Conservation (phyloP, 2,329 filamentous ascomycete genomes). For the Alternaria atra region DNA sequence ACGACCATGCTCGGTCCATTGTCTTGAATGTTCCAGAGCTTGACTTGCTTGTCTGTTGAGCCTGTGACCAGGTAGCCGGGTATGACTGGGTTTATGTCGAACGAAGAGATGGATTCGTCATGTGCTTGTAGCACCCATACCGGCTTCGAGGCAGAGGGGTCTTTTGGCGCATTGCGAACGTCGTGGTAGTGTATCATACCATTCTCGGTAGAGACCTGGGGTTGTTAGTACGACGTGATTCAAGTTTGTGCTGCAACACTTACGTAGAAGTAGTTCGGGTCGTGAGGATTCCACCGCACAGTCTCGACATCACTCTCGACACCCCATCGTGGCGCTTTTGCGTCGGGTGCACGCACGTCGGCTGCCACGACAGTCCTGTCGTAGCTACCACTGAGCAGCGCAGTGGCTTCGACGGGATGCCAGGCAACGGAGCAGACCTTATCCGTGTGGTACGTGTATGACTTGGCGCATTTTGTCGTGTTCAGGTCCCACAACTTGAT, state of each 20-base stretch:
- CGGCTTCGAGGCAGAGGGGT: conserved; percentile 79
- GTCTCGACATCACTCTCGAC: conserved; percentile 96
- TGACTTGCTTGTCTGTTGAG: conserved; percentile 92
- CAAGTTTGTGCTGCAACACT: conserved; percentile 20
- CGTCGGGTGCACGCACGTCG: conserved; percentile 92
- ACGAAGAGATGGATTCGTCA: conserved; percentile 88
- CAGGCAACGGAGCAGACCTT: conserved; percentile 97
- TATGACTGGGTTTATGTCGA: conserved; percentile 89
- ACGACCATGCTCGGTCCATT: conserved; percentile 89
- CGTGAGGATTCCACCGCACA: conserved; percentile 91
- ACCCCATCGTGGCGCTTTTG: conserved; percentile 83
- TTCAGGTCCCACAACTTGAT: conserved; percentile 98
- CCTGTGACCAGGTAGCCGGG: conserved; percentile 94
- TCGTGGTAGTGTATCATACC: conserved; percentile 95
- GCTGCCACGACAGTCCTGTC: conserved; percentile 93
- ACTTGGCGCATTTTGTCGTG: conserved; percentile 91
- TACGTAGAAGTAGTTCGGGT: conserved; percentile 92
- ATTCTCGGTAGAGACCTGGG: conserved; percentile 77
- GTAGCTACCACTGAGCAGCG: conserved; percentile 91
- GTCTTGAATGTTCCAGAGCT: conserved; percentile 90
- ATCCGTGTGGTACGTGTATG: conserved; percentile 94
- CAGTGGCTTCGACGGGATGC: conserved; percentile 87
- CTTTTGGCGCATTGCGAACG: conserved; percentile 76
- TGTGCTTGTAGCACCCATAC: conserved; percentile 97
- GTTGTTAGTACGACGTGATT: conserved; percentile 25